These are phyloP conservation scores for Hygrocybe punicea DNA, from an alignment of 768 basidiomycete species.

Conservation along the genomic window DNA sequence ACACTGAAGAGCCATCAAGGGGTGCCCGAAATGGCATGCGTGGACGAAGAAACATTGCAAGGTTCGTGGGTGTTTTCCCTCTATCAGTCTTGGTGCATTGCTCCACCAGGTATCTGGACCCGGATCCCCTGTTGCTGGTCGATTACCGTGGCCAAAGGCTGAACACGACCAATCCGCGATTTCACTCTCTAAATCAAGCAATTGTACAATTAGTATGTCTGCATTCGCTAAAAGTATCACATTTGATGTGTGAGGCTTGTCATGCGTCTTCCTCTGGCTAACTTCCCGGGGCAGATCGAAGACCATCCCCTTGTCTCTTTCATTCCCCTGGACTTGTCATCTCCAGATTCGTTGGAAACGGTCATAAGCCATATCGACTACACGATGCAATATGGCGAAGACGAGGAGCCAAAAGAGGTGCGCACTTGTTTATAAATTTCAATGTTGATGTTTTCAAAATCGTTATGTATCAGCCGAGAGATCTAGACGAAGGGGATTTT, in stretches of 20 bases:
- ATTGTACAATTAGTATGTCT: constrained; percentile 84
- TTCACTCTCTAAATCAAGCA: constrained; percentile 91
- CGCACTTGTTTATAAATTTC: constrained; percentile 1
- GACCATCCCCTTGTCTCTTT: constrained; percentile 98
- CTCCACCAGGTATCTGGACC: constrained; percentile 76
- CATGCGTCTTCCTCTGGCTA: background rate
- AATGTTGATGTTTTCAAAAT: constrained; percentile 7
- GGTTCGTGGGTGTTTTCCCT: constrained; percentile 42
- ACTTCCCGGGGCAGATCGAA: constrained; percentile 66
- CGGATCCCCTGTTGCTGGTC: constrained; percentile 84
- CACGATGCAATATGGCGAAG: constrained; percentile 98
- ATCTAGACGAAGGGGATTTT: constrained; percentile 93
- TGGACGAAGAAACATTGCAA: constrained; percentile 74
- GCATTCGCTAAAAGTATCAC: background rate
- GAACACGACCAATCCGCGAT: constrained; percentile 64
- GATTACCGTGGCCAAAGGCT: constrained; percentile 58
- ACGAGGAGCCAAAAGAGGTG: constrained; percentile 95
- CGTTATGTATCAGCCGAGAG: constrained; percentile 70
- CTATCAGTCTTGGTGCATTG: background rate
- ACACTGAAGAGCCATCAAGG: constrained; percentile 52
- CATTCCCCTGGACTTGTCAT: constrained; percentile 87
- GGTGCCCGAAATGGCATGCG: constrained; percentile 71
- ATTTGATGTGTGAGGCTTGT: background rate
- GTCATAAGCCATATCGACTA: constrained; percentile 96
- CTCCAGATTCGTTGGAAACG: constrained; percentile 83